Evolutionary conservation across 345 rosid genomes (phyloP), one percentile per base, ranked within the genome.

Genomic region (Microthlaspi erraticum): DNA sequence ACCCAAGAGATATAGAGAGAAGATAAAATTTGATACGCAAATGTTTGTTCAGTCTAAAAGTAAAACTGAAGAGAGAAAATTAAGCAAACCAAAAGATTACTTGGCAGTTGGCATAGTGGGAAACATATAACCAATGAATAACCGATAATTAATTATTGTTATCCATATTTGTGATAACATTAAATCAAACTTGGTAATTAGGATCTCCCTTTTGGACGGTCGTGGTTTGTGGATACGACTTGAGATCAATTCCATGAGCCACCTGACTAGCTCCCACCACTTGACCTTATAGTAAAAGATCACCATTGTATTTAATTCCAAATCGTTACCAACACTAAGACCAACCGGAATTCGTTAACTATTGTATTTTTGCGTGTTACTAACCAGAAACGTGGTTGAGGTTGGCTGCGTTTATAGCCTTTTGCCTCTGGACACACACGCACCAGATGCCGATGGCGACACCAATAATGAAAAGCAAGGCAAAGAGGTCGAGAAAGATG

Each of bases 171-270:
- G 26, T 34, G 29, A 36, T 38, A 39, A n/a, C n/a, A n/a, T n/a
- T n/a, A n/a, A 6, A 58, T 58, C 46, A 37, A 37, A 58, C 63
- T 58, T 23, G 29, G 29, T 23, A 23, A 23, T 23, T 23, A 23
- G 46, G 61, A 36, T 56, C 29, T 34, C 57, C 57, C 36, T 52
- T 52, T 5, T 26, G 34, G 37, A 52, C 57, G 10, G 39, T 31
- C 5, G 13, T 38, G 45, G 45, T 58, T 38, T 58, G 16, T 18
- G 44, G 32, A 58, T 58, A 58, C 31, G 31, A 18, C 10, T 37
- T 58, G 6, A 58, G 44, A 11, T 58, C 63, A 58, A 9, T 58
- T 58, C 46, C 63, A 58, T 37, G 46, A 31, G 20, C 38, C 18
- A 53, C 20, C 19, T 33, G 59, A 58, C 29, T 23, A 4, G 31